Evolutionary conservation across 192 early-diverging fungal genomes (phyloP), one percentile per base, ranked within the genome.

Genomic region (Coemansia sp.): DNA sequence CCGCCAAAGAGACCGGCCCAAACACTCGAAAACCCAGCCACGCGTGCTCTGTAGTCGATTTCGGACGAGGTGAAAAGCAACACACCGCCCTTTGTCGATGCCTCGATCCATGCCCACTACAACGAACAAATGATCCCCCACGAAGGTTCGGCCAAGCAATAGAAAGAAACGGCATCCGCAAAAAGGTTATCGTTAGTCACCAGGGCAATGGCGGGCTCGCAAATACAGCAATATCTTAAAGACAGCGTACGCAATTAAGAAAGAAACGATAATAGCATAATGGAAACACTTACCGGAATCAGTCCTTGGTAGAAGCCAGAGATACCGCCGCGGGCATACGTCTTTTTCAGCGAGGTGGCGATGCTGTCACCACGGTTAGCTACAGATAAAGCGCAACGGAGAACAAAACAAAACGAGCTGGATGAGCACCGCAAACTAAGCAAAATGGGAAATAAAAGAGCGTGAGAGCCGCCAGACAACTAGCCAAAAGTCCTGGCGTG

Each of bases 291-390:
- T 76, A 85, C 87, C 74, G 91, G 91, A 78, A 93, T 91, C 43
- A 93, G 79, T 13, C 97, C 97, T 79, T 96, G 94, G 77, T 94
- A 99, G 81, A 95, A 99, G 10, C 95, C 97, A 43, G 90, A 64
- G 57, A 97, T 66, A 20, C 94, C 94, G 60, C 94, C 94, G 31
- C 94, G 89, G 26, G 87, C 75, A 67, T 90, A 94, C 26, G 93
- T 93, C 69, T 89, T 91, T 42, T 75, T 76, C 33, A 95, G 65
- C 35, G 95, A 86, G 13, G 83, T 85, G 21, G 76, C 66, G 63
- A 97, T 87, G 35, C 83, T 86, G 63, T 96, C 92, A 43, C 87
- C 92, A 25, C 94, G 90, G 85, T 96, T 94, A 35, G 94, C 78
- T 78, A 78, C 67, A 78, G 18, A 16, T n/a, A 45, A 5, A 16